Evolutionary conservation across 306 rosid genomes (phyloP).

Genomic region (Castanea crenata): DNA sequence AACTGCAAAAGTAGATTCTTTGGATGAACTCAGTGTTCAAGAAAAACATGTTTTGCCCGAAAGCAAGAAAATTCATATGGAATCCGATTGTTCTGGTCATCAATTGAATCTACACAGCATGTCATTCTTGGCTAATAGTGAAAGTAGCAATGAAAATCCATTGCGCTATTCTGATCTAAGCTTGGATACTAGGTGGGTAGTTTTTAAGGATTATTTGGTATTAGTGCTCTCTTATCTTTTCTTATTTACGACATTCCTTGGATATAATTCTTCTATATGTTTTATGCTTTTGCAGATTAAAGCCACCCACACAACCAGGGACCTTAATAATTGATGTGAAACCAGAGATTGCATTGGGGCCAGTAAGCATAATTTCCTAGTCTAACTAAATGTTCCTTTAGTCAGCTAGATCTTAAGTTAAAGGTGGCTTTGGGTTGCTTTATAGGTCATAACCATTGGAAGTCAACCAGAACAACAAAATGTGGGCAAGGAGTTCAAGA

Average conservation of each 20-base stretch:
- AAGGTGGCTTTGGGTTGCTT: conserved; percentile 5
- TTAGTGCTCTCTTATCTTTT: conserved; percentile 1
- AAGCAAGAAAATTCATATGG: conserved; percentile 7
- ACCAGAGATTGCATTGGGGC: conserved; percentile 29
- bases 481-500: conserved; percentile 29
- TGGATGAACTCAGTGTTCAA: conserved; percentile 24
- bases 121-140: conserved; percentile 28
- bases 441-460: conserved; percentile 34
- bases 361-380: conserved; percentile 32
- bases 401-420: conserved; percentile 11
- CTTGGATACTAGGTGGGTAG: conserved; percentile 57
- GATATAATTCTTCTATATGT: neutral
- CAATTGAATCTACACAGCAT: conserved; percentile 6
- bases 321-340: conserved; percentile 30
- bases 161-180: conserved; percentile 26
- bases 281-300: conserved; percentile 34
- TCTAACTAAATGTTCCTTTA: neutral
- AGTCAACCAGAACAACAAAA: conserved; percentile 27
- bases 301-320: conserved; percentile 26
- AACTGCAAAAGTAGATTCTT: conserved; percentile 28
- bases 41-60: conserved; percentile 22
- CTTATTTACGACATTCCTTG: neutral
- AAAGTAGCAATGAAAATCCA: conserved; percentile 23
- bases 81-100: conserved; percentile 28
- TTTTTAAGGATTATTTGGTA: conserved; percentile 11